Evolutionary conservation across 2,329 filamentous ascomycete species (phyloP).

Genomic region (Davidsoniella virescens): DNA sequence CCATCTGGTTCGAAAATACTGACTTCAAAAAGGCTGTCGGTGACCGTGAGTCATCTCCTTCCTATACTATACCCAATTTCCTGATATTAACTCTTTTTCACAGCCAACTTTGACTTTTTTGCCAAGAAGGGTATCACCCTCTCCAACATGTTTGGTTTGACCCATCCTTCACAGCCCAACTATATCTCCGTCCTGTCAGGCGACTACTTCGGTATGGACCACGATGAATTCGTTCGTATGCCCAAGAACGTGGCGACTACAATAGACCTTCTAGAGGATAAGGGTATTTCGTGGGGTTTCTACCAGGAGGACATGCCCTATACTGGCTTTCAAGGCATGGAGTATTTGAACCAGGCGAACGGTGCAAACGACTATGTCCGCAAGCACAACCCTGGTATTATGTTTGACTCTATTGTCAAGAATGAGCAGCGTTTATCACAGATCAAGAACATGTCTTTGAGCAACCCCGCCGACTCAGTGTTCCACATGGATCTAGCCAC

Average conservation of each 20-base stretch:
- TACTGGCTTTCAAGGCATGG: constrained; percentile 50
- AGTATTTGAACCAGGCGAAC: constrained; percentile 47
- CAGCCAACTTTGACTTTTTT: constrained; percentile 19
- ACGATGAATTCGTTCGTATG: constrained; percentile 46
- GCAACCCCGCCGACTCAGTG: constrained; percentile 27
- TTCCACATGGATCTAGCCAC: constrained; percentile 52
- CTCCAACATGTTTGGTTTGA: constrained; percentile 37
- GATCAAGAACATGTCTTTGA: constrained; percentile 52
- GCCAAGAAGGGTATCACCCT: constrained; percentile 20
- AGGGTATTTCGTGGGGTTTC: constrained; percentile 48
- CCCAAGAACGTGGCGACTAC: constrained; percentile 47
- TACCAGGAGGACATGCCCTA: constrained; percentile 71
- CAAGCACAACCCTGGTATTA: constrained; percentile 58
- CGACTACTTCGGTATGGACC: constrained; percentile 57
- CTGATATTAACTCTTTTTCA: not conserved
- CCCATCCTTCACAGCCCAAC: constrained; percentile 62
- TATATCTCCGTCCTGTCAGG: constrained; percentile 53
- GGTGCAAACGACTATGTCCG: constrained; percentile 62
- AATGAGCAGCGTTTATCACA: constrained; percentile 43
- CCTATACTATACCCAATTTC: too few species aligned
- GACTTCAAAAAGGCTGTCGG: constrained; percentile 47
- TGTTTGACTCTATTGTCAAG: constrained; percentile 48
- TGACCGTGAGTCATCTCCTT: constrained; percentile 34
- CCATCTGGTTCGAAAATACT: constrained; percentile 67
- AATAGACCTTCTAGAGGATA: constrained; percentile 49